Percentiles rank a stretch among this genome's conserved stretches.
These are phyloP conservation scores for Amanita inopinata DNA, from an alignment of 768 basidiomycete genomes.

Conservation along the genomic window DNA sequence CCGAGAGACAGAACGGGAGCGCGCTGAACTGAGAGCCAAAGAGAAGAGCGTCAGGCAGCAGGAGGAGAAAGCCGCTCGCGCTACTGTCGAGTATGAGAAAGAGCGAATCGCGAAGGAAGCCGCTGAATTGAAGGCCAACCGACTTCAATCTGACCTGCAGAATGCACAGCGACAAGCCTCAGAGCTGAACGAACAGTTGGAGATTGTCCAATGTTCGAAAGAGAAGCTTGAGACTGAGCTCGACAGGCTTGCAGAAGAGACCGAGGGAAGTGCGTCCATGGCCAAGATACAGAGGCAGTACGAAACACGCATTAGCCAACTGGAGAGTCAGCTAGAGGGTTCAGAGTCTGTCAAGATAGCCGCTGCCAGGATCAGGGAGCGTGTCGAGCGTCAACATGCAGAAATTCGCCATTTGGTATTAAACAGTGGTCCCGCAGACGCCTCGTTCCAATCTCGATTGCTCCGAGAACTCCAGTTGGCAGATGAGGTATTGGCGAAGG, in stretches of 20 bases:
- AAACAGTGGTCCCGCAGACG: slow-evolving; percentile 46
- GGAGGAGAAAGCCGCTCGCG: slow-evolving; percentile 50
- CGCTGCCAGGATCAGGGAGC: slow-evolving; percentile 47
- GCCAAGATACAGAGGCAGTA: slow-evolving; percentile 57
- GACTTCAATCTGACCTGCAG: slow-evolving; percentile 54
- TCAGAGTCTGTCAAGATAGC: slow-evolving; percentile 39
- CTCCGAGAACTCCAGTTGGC: slow-evolving; percentile 53
- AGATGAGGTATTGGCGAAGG: slow-evolving; percentile 47
- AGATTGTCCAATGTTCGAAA: slow-evolving; percentile 49
- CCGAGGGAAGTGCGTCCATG: slow-evolving; percentile 40
- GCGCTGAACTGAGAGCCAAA: slow-evolving; percentile 52
- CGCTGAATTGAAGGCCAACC: slow-evolving; percentile 51
- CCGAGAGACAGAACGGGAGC: slow-evolving; percentile 64
- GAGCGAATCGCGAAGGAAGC: slow-evolving; percentile 58
- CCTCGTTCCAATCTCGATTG: slow-evolving; percentile 50
- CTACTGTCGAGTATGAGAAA: slow-evolving; percentile 50
- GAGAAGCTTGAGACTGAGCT: slow-evolving; percentile 59
- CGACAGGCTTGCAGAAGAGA: slow-evolving; percentile 53
- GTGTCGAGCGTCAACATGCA: slow-evolving; percentile 58
- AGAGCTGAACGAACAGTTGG: slow-evolving; percentile 45
- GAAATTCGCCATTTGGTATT: slow-evolving; percentile 62
- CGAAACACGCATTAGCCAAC: slow-evolving; percentile 47
- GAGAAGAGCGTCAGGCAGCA: slow-evolving; percentile 58
- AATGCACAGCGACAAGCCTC: slow-evolving; percentile 43
- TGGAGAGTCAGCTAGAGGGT: slow-evolving; percentile 54